A percentile compares a stretch with the other conserved stretches of the same genome.
These are phyloP conservation scores for Amauroascus verrucosus DNA, from an alignment of 2,329 filamentous ascomycete species.

Conservation along the genomic window DNA sequence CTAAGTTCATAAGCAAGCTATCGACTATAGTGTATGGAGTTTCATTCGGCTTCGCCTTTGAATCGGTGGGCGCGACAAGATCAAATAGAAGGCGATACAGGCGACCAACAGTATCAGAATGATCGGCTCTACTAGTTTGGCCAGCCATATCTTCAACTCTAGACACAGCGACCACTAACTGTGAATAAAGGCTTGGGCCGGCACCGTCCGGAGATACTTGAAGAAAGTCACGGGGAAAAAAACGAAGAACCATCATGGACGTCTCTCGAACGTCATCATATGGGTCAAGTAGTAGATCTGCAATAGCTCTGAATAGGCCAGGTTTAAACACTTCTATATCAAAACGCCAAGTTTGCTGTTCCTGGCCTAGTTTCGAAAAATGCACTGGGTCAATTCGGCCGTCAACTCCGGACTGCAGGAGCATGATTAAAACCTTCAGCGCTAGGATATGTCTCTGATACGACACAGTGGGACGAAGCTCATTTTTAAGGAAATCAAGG, in stretches of 20 bases:
- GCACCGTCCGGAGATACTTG: background rate
- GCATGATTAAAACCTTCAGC: slow-evolving; percentile 56
- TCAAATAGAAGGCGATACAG: slow-evolving; percentile 59
- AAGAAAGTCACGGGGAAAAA: slow-evolving; percentile 28
- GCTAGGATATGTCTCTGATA: slow-evolving; percentile 84
- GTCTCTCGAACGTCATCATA: slow-evolving; percentile 77
- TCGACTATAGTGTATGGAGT: slow-evolving; percentile 44
- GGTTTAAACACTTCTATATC: slow-evolving; percentile 36
- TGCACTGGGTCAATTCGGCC: slow-evolving; percentile 29
- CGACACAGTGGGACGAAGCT: slow-evolving; percentile 69
- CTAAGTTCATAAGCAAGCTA: slow-evolving; percentile 50
- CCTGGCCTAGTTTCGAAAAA: slow-evolving; percentile 41
- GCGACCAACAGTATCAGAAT: slow-evolving; percentile 81
- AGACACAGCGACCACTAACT: slow-evolving; percentile 25
- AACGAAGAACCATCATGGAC: slow-evolving; percentile 38
- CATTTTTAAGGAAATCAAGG: slow-evolving; percentile 56
- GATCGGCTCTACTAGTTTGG: slow-evolving; percentile 70
- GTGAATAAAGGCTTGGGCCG: slow-evolving; percentile 6
- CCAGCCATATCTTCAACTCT: slow-evolving; percentile 33
- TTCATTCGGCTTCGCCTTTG: slow-evolving; percentile 23
- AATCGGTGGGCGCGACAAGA: slow-evolving; percentile 38
- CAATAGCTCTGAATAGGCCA: slow-evolving; percentile 45
- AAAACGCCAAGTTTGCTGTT: slow-evolving; percentile 43
- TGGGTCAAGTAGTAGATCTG: slow-evolving; percentile 75
- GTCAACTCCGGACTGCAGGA: slow-evolving; percentile 62